Evolutionary conservation across 75 land plant species (phyloP).

Genomic region (Selaginella moellendorffii): DNA sequence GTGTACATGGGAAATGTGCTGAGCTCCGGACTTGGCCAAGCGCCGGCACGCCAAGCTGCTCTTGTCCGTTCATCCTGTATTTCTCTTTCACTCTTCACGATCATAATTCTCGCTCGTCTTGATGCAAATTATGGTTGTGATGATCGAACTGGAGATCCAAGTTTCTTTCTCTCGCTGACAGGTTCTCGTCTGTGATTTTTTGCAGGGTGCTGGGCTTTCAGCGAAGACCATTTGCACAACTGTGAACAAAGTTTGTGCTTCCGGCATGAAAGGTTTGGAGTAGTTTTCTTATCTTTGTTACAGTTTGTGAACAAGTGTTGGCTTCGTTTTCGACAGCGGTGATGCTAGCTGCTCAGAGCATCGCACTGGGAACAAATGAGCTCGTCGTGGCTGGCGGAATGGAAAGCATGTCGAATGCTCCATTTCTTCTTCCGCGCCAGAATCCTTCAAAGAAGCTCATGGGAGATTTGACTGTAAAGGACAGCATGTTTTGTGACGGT

Average conservation of each 20-base stretch:
- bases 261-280: slow-evolving; percentile 30
- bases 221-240: slow-evolving; percentile 17
- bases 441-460: slow-evolving; percentile 1
- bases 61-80: too few species aligned
- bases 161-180: background rate
- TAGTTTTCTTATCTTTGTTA: background rate
- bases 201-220: slow-evolving; percentile 21
- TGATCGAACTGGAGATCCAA: background rate
- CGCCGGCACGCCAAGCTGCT: slow-evolving; percentile 33
- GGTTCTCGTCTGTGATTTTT: too few species aligned
- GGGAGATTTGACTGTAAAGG: slow-evolving; percentile 15
- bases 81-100: too few species aligned
- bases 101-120: too few species aligned
- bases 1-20: slow-evolving; percentile 29
- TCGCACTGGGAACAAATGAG: slow-evolving; percentile 27
- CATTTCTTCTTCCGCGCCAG: slow-evolving; percentile 20
- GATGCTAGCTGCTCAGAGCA: slow-evolving; percentile 31
- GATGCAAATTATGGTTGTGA: too few species aligned
- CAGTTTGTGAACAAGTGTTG: background rate
- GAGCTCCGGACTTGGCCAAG: slow-evolving; percentile 31
- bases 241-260: slow-evolving; percentile 35
- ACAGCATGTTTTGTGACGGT: slow-evolving; percentile 21
- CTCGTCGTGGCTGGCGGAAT: slow-evolving; percentile 32
- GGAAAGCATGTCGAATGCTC: slow-evolving; percentile 39
- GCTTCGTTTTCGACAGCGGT: slow-evolving; percentile 18